These are phyloP conservation scores for Botrytis paeoniae DNA, from an alignment of 2,329 filamentous ascomycete species.

Conservation along the genomic window DNA sequence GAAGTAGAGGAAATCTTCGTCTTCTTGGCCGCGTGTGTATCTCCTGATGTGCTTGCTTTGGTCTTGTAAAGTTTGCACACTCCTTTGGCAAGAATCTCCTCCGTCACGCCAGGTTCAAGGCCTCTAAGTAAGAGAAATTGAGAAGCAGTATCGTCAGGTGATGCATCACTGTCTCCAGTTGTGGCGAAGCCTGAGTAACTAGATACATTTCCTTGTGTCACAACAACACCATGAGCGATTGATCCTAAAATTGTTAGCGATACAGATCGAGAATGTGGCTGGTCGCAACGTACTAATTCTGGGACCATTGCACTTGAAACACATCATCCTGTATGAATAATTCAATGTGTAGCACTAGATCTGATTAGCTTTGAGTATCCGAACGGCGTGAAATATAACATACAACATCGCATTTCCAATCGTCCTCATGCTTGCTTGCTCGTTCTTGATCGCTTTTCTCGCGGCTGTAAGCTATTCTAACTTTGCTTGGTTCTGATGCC, in stretches of 20 bases:
- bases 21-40: conserved; percentile 37
- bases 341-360: conserved; percentile 54
- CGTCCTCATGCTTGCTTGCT: conserved; percentile 47
- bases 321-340: conserved; percentile 53
- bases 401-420: conserved; percentile 56
- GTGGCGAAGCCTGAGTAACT: conserved; percentile 45
- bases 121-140: conserved; percentile 75
- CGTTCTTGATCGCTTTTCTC: conserved; percentile 49
- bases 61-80: conserved; percentile 70
- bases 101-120: conserved; percentile 66
- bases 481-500: conserved; percentile 39
- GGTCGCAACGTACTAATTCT: conserved; percentile 46
- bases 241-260: conserved; percentile 36
- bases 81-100: conserved; percentile 69
- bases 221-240: conserved; percentile 36
- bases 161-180: conserved; percentile 53
- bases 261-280: neutral
- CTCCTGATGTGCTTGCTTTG: conserved; percentile 41
- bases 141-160: conserved; percentile 51
- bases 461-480: conserved; percentile 49
- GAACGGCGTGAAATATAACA: conserved; percentile 16
- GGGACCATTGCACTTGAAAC: conserved; percentile 56
- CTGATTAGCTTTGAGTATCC: conserved; percentile 22
- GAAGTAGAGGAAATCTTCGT: conserved; percentile 52
- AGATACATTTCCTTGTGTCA: conserved; percentile 40